Evolutionary conservation across 2,329 filamentous ascomycete genomes (phyloP).

Genomic region (Monilinia fructicola): DNA sequence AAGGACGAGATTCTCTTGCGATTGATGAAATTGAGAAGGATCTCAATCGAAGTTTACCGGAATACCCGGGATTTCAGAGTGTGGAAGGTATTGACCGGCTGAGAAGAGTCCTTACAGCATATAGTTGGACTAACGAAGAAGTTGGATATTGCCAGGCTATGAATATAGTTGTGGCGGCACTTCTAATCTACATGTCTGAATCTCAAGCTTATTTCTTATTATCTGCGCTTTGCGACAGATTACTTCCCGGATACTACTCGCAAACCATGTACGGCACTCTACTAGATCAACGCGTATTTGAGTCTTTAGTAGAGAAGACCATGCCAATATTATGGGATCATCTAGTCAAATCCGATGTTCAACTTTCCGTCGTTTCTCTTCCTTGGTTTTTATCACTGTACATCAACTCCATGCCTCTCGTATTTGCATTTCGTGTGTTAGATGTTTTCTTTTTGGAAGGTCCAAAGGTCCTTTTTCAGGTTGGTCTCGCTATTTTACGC

Average conservation of each 20-base stretch:
- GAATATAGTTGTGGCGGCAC: conserved; percentile 98
- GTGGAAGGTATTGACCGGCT: conserved; percentile 91
- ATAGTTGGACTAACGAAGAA: conserved; percentile 94
- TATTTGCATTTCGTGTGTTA: conserved; percentile 93
- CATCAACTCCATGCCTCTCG: conserved; percentile 98
- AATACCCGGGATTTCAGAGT: conserved; percentile 96
- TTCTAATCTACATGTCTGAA: conserved; percentile 98
- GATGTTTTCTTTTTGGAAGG: conserved; percentile 99
- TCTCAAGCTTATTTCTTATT: conserved; percentile 92
- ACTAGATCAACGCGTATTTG: conserved; percentile 94
- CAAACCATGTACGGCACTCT: conserved; percentile 99
- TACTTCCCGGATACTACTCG: conserved; percentile 96
- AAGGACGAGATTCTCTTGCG: conserved; percentile 84
- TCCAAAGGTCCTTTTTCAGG: conserved; percentile 94
- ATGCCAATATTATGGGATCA: conserved; percentile 99
- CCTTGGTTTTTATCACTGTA: conserved; percentile 98
- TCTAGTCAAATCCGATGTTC: conserved; percentile 93
- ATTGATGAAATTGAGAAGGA: conserved; percentile 99
- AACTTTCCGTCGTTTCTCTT: conserved; percentile 93
- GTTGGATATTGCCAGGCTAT: conserved; percentile 99
- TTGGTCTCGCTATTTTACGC: conserved; percentile 91
- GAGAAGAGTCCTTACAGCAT: conserved; percentile 88
- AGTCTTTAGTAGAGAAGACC: conserved; percentile 95
- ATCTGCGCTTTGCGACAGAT: conserved; percentile 84
- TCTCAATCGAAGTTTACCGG: conserved; percentile 89